phyloP scores from a whole-genome alignment of 2,329 filamentous ascomycete genomes.

The Lizonia empirigonia region DNA sequence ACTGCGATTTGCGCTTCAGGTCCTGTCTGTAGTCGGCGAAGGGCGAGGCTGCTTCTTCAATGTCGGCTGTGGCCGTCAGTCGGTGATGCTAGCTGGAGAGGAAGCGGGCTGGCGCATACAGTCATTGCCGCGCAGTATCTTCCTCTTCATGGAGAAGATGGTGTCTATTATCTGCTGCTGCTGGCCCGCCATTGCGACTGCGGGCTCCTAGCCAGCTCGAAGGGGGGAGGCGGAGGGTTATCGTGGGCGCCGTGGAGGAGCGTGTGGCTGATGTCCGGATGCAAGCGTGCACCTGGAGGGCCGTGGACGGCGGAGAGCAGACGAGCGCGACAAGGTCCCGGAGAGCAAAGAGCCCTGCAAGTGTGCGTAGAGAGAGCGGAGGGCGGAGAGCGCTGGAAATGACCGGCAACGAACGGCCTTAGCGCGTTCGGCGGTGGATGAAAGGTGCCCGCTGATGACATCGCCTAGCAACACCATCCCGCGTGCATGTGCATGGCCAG shows the following conservation, averaged over 20 bases:
- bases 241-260: neutral
- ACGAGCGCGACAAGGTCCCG: neutral
- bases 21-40: conserved; percentile 79
- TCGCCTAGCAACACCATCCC: conserved; percentile 1
- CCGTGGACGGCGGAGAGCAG: neutral
- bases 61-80: conserved; percentile 66
- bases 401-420: conserved; percentile 7
- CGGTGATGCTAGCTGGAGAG: neutral
- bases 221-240: conserved; percentile 20
- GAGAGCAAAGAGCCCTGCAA: conserved; percentile 1
- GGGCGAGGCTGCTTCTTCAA: conserved; percentile 72
- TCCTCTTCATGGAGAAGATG: conserved; percentile 50
- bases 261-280: neutral
- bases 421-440: conserved; percentile 14
- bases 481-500: conserved; percentile 11
- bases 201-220: conserved; percentile 23
- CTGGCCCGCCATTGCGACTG: conserved; percentile 46
- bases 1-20: conserved; percentile 74
- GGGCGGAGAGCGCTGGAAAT: conserved; percentile 15
- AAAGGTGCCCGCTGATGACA: conserved; percentile 13
- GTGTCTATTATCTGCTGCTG: conserved; percentile 50
- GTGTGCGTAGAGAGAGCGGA: conserved; percentile 11
- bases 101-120: conserved; percentile 29
- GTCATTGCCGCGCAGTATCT: conserved; percentile 42
- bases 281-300: neutral